Percentiles rank a stretch among this genome's conserved stretches.
Conservation (phyloP, 306 rosid genomes). For the Citrullus amarus region DNA sequence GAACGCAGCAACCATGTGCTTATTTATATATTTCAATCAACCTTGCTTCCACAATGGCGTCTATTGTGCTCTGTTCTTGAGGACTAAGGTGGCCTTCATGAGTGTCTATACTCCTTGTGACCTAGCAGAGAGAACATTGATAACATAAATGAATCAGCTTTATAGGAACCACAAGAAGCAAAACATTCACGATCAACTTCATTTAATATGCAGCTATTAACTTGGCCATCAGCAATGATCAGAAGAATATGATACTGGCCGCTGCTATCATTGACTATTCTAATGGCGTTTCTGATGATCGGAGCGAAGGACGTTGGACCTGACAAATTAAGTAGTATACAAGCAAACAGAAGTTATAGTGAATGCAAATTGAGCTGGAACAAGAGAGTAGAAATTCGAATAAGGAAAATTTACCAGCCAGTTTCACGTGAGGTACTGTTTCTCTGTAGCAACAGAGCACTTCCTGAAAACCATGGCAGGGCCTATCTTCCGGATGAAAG, state of each 20-base stretch:
- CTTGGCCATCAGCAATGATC: conserved; percentile 27
- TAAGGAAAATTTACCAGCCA: conserved; percentile 13
- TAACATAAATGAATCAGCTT: background rate
- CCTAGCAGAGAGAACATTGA: conserved; percentile 3
- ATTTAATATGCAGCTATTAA: background rate
- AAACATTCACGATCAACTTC: background rate
- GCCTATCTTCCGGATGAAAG: conserved; percentile 9
- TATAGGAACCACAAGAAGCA: background rate
- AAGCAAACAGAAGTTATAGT: background rate
- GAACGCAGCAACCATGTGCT: background rate
- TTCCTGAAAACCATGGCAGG: conserved; percentile 20
- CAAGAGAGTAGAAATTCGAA: background rate
- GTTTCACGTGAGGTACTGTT: conserved; percentile 13
- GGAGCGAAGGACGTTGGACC: conserved; percentile 29
- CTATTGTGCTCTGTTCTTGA: conserved; percentile 17
- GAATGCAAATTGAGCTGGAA: background rate
- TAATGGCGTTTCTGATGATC: conserved; percentile 19
- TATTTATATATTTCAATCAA: background rate
- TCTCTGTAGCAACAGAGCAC: conserved; percentile 20
- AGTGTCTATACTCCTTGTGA: conserved; percentile 12
- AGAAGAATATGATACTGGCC: conserved; percentile 26
- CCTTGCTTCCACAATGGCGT: conserved; percentile 22
- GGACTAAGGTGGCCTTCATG: background rate
- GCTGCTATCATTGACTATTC: conserved; percentile 11
- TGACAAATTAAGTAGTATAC: background rate